Percentiles rank a stretch among this genome's conserved stretches.
phyloP scores from a whole-genome alignment of 345 rosid species.

The Erodium maritimum region DNA sequence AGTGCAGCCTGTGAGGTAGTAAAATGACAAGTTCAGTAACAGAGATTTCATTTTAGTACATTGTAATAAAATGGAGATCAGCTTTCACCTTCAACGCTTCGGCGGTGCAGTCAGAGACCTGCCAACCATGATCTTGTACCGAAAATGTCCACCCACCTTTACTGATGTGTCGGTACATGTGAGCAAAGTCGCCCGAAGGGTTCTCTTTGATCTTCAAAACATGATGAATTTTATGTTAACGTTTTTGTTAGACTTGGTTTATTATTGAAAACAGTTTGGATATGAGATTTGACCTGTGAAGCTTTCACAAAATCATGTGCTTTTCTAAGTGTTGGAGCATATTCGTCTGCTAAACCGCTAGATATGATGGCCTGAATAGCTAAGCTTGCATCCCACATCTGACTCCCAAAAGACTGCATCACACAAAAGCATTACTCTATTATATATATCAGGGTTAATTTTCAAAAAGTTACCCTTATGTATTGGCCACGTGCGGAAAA shows the following conservation, averaged over 20 bases:
- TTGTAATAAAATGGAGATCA: too few species aligned
- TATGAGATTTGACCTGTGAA: slow-evolving; percentile 35
- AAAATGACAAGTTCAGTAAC: too few species aligned
- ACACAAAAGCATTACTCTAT: too few species aligned
- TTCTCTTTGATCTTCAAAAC: slow-evolving; percentile 37
- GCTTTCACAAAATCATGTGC: slow-evolving; percentile 46
- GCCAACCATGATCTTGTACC: slow-evolving; percentile 48
- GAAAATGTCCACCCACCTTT: slow-evolving; percentile 69
- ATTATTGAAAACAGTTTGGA: background rate
- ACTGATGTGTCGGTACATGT: slow-evolving; percentile 52
- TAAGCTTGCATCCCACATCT: slow-evolving; percentile 58
- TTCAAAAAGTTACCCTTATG: too few species aligned
- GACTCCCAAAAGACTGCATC: slow-evolving; percentile 44
- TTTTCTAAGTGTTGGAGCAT: slow-evolving; percentile 33
- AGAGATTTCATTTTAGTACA: too few species aligned
- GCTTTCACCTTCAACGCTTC: too few species aligned
- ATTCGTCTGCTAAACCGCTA: slow-evolving; percentile 25
- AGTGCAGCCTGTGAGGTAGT: slow-evolving; percentile 26
- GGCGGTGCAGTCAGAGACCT: too few species aligned
- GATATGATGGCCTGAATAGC: slow-evolving; percentile 51
- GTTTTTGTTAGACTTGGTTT: background rate
- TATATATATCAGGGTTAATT: too few species aligned
- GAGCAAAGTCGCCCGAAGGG: slow-evolving; percentile 41
- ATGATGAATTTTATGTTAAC: background rate
- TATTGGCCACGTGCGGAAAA: too few species aligned